Conservation (phyloP, 768 basidiomycete species). For the Strobilomyces echinocephalus region DNA sequence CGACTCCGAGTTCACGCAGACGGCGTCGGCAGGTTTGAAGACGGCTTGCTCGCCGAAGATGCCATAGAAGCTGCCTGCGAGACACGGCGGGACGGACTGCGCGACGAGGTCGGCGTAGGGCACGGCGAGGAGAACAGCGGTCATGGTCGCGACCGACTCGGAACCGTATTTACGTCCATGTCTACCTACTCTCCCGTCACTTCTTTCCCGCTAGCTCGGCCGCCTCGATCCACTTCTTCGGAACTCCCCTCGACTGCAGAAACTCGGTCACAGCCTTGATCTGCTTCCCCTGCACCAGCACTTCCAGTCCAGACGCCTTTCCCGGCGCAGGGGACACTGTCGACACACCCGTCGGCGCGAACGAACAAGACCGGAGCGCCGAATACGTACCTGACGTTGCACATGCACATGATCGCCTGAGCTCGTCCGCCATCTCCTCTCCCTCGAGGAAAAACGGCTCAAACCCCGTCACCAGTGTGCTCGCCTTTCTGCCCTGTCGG, state of each 20-base stretch:
- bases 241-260: conserved; percentile 64
- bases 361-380: neutral
- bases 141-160: neutral
- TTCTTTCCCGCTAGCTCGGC: conserved; percentile 46
- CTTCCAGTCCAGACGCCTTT: conserved; percentile 56
- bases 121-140: conserved; percentile 15
- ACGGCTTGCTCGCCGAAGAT: conserved; percentile 51
- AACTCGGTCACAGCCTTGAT: conserved; percentile 60
- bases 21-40: conserved; percentile 37
- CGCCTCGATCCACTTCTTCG: conserved; percentile 75
- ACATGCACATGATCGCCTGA: conserved; percentile 72
- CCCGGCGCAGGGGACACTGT: conserved; percentile 62
- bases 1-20: conserved; percentile 32
- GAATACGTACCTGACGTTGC: conserved; percentile 62
- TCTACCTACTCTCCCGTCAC: neutral
- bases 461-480: conserved; percentile 72
- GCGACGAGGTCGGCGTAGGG: conserved; percentile 18
- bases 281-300: conserved; percentile 86
- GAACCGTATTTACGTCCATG: neutral
- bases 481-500: conserved; percentile 74
- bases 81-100: conserved; percentile 34
- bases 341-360: neutral
- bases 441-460: conserved; percentile 71
- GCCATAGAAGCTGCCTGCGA: conserved; percentile 51
- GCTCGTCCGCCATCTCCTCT: conserved; percentile 72